Conservation (phyloP, 305 asterid genomes). For the Solanum hybrid region DNA sequence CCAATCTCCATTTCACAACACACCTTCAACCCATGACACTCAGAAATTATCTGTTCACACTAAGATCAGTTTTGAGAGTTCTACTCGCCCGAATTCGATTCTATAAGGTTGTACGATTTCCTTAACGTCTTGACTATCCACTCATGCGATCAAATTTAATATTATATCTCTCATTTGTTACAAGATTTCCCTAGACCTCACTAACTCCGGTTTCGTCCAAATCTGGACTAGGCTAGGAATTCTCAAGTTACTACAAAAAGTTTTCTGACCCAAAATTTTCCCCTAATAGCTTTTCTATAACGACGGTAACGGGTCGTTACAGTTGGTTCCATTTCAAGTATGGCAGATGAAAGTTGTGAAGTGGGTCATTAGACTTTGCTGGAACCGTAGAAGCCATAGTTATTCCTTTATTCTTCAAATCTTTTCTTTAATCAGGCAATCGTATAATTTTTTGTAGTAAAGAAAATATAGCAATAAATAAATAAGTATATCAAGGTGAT, state of each 20-base stretch:
- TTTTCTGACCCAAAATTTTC: too few species aligned
- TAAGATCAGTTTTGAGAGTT: neutral
- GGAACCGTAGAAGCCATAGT: conserved; percentile 39
- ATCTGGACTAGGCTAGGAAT: neutral
- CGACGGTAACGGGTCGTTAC: neutral
- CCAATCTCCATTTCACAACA: neutral
- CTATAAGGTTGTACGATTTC: neutral
- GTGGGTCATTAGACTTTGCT: conserved; percentile 49
- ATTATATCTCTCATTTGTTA: neutral
- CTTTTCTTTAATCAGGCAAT: too few species aligned
- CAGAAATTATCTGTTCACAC: neutral
- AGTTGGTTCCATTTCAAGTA: neutral
- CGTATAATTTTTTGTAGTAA: too few species aligned
- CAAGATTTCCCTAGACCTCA: neutral
- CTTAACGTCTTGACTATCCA: neutral
- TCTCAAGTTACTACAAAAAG: neutral
- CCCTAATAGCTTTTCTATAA: neutral
- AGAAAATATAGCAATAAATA: neutral
- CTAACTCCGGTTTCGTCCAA: neutral
- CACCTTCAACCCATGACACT: neutral
- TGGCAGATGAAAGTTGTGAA: conserved; percentile 12
- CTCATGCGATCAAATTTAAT: too few species aligned
- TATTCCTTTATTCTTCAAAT: too few species aligned
- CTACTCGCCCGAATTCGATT: neutral
- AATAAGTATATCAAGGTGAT: neutral